These are phyloP conservation scores for Cercis canadensis DNA, from an alignment of 306 rosid species.

Conservation along the genomic window DNA sequence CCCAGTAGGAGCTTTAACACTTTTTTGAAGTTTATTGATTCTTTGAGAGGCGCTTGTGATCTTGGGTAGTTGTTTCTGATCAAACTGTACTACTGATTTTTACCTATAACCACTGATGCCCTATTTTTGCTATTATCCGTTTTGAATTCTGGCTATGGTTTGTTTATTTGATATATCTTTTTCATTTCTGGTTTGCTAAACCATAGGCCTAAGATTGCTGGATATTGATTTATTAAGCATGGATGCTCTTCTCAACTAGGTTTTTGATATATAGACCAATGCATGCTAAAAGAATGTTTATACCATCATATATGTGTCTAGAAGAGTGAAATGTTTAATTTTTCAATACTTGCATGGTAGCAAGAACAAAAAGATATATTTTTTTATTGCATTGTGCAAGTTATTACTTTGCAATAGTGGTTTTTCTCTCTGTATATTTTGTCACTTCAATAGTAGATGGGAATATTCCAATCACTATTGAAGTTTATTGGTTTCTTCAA, in stretches of 20 bases:
- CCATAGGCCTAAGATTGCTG: background rate
- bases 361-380: background rate
- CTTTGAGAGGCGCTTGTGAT: no score
- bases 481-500: no score
- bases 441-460: background rate
- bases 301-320: background rate
- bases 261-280: conserved; percentile 17
- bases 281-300: background rate
- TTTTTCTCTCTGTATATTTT: background rate
- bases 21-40: no score
- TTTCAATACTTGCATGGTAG: background rate
- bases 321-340: background rate
- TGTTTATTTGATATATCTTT: background rate
- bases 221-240: conserved; percentile 10
- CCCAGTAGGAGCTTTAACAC: no score
- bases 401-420: background rate
- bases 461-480: no score
- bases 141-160: background rate
- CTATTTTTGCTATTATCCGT: background rate
- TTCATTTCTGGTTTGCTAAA: conserved; percentile 4
- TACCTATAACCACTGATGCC: background rate
- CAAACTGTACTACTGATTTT: no score
- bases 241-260: conserved; percentile 23
- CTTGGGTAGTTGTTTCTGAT: no score
- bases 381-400: background rate